Percentiles rank a stretch among this genome's conserved stretches.
phyloP scores from a whole-genome alignment of 495 filamentous ascomycete species.

The Bryoglossum gracile region DNA sequence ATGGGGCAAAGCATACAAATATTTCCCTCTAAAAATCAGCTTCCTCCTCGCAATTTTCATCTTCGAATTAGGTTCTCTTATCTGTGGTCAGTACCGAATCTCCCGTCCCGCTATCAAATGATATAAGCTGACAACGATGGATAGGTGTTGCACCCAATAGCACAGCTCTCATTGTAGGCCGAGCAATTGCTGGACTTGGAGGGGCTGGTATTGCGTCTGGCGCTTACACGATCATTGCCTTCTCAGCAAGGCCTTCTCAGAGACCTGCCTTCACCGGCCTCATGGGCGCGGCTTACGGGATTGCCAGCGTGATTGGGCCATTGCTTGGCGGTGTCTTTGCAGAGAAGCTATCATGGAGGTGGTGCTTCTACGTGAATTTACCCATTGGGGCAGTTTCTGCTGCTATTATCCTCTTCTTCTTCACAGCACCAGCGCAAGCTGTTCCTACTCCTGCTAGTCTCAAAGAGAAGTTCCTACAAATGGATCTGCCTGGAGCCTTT shows the following conservation, averaged over 20 bases:
- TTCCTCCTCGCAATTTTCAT: slow-evolving; percentile 67
- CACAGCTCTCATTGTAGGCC: slow-evolving; percentile 69
- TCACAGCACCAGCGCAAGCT: slow-evolving; percentile 36
- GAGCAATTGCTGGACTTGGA: slow-evolving; percentile 77
- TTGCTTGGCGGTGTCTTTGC: slow-evolving; percentile 42
- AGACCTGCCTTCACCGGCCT: slow-evolving; percentile 49
- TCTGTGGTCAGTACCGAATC: slow-evolving; percentile 49
- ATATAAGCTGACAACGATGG: background rate
- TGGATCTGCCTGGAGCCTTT: slow-evolving; percentile 18
- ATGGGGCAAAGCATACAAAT: slow-evolving; percentile 32
- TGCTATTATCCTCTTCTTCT: slow-evolving; percentile 43
- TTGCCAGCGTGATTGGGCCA: slow-evolving; percentile 63
- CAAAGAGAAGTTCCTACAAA: slow-evolving; percentile 14
- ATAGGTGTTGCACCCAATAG: slow-evolving; percentile 61
- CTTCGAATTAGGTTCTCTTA: slow-evolving; percentile 76
- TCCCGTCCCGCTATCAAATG: background rate
- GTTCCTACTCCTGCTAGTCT: background rate
- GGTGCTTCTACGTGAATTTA: slow-evolving; percentile 47
- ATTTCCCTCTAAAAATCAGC: slow-evolving; percentile 42
- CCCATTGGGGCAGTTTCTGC: slow-evolving; percentile 53
- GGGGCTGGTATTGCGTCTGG: slow-evolving; percentile 78
- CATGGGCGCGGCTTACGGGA: slow-evolving; percentile 52
- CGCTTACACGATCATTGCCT: slow-evolving; percentile 69
- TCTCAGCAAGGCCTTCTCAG: slow-evolving; percentile 61
- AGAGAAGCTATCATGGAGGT: slow-evolving; percentile 40